Base-by-base conservation (phyloP, 768 basidiomycete species). In the Leccinum olivaceopallidum region DNA sequence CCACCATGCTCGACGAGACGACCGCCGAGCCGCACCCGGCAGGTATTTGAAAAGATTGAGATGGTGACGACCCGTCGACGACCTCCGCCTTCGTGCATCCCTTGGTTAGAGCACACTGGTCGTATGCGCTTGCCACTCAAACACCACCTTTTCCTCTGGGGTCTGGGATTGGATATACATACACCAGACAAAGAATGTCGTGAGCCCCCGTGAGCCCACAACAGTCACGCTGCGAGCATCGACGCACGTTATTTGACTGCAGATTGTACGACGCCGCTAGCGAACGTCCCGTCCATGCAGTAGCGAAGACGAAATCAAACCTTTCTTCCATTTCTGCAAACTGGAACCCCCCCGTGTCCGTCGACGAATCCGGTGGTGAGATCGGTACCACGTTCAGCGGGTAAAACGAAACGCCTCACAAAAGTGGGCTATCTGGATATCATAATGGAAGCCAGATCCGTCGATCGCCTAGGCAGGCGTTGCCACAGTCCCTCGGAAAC, bases 361-460 rank as follows among this genome's bases (percentile, higher is more conserved):
- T 53, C 16, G 12, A 50, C 14, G 18, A n/a, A 14, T 48, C 0
- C 39, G 4, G 8, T 18, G 16, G 50, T 57, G 30, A 65, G 42
- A 48, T 18, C 4, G 16, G 39, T 3, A 4, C 3, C n/a, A 8
- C n/a, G 7, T 18, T 47, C 10, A 1, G 12, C 4, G 9, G 10
- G 37, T 51, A 5, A 37, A 52, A 26, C n/a, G 48, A 14, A 14
- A 48, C 8, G 5, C 81, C 93, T 67, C 67, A 95, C 96, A 64
- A 80, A 76, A 42, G 84, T 80, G 5, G 97, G 97, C 82, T 86
- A 99, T 32, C 83, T 77, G 0, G 94, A 82, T 20, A 98, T 76
- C 92, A 95, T 95, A 72, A 99, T 94, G 0, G 94, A 94, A 6
- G 87, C 85, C 8, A 81, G 65, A 71, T 98, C 95, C 49, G 88